phyloP scores from a whole-genome alignment of 2,329 filamentous ascomycete genomes.

The Tolypocladium tundrense region DNA sequence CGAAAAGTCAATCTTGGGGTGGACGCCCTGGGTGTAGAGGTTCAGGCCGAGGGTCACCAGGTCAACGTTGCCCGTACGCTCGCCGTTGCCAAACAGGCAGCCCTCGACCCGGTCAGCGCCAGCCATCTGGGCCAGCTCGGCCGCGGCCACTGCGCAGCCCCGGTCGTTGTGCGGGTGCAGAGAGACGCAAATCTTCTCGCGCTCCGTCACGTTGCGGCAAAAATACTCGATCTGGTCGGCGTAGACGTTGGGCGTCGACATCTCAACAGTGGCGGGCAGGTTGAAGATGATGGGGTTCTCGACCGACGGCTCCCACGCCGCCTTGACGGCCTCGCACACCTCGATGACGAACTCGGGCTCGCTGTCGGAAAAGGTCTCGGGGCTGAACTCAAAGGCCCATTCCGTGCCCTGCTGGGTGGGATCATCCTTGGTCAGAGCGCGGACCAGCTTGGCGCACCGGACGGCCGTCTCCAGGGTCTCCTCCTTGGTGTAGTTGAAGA shows the following conservation, averaged over 20 bases:
- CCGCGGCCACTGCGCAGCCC: conserved; percentile 79
- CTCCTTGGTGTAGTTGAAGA: conserved; percentile 80
- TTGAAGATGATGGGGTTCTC: conserved; percentile 91
- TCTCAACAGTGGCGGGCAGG: conserved; percentile 89
- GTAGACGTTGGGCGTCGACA: conserved; percentile 90
- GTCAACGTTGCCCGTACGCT: conserved; percentile 92
- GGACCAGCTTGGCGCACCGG: conserved; percentile 74
- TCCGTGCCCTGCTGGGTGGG: conserved; percentile 45
- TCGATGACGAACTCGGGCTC: conserved; percentile 71
- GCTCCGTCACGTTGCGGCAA: conserved; percentile 71
- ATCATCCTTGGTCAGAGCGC: conserved; percentile 80
- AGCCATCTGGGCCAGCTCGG: conserved; percentile 92
- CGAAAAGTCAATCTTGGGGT: conserved; percentile 81
- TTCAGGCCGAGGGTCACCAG: conserved; percentile 87
- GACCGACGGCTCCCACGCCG: conserved; percentile 74
- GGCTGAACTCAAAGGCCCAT: conserved; percentile 77
- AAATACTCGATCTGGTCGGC: conserved; percentile 97
- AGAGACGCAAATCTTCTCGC: conserved; percentile 80
- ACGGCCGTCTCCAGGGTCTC: conserved; percentile 75
- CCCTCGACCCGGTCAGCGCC: conserved; percentile 91
- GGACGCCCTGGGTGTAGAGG: conserved; percentile 86
- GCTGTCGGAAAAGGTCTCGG: conserved; percentile 86
- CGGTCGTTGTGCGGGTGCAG: conserved; percentile 93
- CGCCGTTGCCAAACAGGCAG: conserved; percentile 83
- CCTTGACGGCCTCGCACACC: conserved; percentile 89